Evolutionary conservation across 2,329 filamentous ascomycete species (phyloP).

Genomic region (Paracoccidioides brasiliensis): DNA sequence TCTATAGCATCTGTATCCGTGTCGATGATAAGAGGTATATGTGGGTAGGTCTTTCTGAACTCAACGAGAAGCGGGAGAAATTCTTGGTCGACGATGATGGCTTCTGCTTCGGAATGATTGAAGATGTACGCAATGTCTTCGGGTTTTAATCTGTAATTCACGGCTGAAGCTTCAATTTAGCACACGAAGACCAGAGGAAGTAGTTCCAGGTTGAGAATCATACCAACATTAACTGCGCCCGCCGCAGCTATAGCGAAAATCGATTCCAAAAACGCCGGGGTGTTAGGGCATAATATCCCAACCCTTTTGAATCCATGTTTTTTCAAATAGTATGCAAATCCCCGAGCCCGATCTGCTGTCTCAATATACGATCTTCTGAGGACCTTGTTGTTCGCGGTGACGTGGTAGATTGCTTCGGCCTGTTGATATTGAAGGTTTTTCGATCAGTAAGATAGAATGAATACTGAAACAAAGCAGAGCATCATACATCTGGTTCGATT

Average conservation of each 20-base stretch:
- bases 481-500: conserved; percentile 63
- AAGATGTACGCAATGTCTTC: conserved; percentile 90
- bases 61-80: conserved; percentile 56
- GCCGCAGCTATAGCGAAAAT: conserved; percentile 80
- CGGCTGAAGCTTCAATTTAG: conserved; percentile 26
- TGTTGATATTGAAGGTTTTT: conserved; percentile 15
- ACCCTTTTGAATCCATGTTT: conserved; percentile 63
- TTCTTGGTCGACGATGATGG: conserved; percentile 76
- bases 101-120: conserved; percentile 70
- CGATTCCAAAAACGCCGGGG: conserved; percentile 81
- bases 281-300: conserved; percentile 82
- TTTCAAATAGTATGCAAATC: conserved; percentile 74
- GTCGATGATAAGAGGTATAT: conserved; percentile 64
- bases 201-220: conserved; percentile 5
- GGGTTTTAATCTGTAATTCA: conserved; percentile 62
- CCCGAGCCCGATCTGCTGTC: conserved; percentile 72
- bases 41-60: conserved; percentile 48
- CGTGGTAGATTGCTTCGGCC: conserved; percentile 72
- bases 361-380: conserved; percentile 67
- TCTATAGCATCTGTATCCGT: conserved; percentile 67
- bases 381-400: conserved; percentile 61
- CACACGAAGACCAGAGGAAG: neutral
- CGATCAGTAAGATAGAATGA: neutral
- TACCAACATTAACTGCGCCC: conserved; percentile 60
- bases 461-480: neutral